Evolutionary conservation across 2,329 filamentous ascomycete genomes (phyloP), one percentile per base, ranked within the genome.

Genomic region (Botryotinia convoluta): DNA sequence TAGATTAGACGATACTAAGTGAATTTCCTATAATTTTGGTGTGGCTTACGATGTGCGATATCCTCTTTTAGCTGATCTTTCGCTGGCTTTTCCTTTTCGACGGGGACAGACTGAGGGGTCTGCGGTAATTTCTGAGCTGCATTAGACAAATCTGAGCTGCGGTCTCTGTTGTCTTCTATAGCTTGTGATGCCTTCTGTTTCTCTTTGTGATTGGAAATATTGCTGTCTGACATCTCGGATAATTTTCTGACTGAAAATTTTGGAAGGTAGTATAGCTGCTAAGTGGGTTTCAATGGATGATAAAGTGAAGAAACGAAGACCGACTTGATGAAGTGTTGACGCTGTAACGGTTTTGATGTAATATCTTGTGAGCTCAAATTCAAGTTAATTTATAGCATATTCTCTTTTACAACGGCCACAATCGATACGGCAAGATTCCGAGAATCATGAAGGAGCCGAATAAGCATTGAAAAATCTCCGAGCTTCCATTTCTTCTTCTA

Each of bases 291-390:
- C 26, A 9, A 22, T 20, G 10, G 20, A 20, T 3, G 0, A n/a
- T 29, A 16, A 22, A 6, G 8, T 42, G 4, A 22, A 16, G 16
- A 16, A 37, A 29, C 2, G 10, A 10, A 39, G 10, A 22, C 42
- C 26, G 2, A 42, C 9, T 54, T 39, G 0, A 54, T 6, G n/a
- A 39, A 48, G 18, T 1, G 3, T 29, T 39, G 6, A 1, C 0
- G 32, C 2, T 67, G 8, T 39, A 18, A 7, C 0, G 2, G n/a
- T 32, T 42, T 0, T 42, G 16, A 6, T n/a, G 26, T 29, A 39
- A 20, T 14, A 2, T 29, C 26, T 12, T 54, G 0, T 7, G 4
- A 5, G 22, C 3, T 29, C 0, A 29, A 62, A n/a, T 0, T 16
- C 37, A 22, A 29, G 1, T 14, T 7, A 2, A 16, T 20, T 29